A percentile compares a stretch with the other conserved stretches of the same genome.
phyloP scores from a whole-genome alignment of 192 early-diverging fungal genomes.

The Backusella tuberculispora region DNA sequence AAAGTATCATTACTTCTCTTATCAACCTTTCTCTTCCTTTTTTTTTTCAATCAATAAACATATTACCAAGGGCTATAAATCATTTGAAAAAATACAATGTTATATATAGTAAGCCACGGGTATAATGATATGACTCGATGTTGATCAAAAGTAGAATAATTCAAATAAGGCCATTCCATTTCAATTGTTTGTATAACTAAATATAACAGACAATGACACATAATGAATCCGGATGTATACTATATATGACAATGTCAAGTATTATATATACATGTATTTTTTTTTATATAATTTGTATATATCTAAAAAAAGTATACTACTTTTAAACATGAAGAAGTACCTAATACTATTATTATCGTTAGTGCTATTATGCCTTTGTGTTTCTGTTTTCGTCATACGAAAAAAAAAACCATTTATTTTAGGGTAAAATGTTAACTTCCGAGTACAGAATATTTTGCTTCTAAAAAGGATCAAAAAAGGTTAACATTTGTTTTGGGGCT shows the following conservation, averaged over 20 bases:
- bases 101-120: background rate
- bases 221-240: background rate
- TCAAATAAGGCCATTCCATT: background rate
- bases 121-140: background rate
- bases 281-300: background rate
- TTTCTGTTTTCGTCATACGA: constrained; percentile 1
- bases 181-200: background rate
- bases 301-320: no score
- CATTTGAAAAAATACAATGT: background rate
- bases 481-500: background rate
- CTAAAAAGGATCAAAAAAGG: background rate
- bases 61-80: background rate
- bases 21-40: background rate
- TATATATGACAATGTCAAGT: background rate
- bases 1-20: no score
- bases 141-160: background rate
- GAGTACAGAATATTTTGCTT: constrained; percentile 9
- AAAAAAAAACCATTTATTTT: background rate
- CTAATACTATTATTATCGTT: no score
- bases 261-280: no score
- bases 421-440: background rate
- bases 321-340: no score
- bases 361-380: background rate
- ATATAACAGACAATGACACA: background rate
- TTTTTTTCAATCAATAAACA: background rate